Evolutionary conservation across 352 stramenopile genomes (phyloP), one percentile per base, ranked within the genome.

Genomic region (Globisporangium emineosum): DNA sequence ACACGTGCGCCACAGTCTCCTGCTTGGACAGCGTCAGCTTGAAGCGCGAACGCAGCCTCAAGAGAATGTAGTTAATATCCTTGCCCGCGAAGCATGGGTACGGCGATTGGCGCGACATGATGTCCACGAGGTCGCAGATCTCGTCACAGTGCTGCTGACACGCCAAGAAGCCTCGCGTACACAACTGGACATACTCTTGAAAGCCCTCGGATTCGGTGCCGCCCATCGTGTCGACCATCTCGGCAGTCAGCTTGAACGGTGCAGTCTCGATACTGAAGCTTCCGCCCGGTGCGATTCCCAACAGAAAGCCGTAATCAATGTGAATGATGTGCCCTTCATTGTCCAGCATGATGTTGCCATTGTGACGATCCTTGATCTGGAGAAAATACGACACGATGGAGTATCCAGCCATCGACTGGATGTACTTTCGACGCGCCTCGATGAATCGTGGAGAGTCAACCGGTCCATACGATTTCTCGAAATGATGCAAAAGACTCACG

Each of bases 261-360:
- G 97, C 97, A 40, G 94, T 98, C 78, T 99, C 98, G 62, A 99
- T 98, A 53, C 87, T 98, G 57, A 99, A 99, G 78, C 98, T 98
- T 63, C 98, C 97, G 66, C 98, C 98, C 1, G 98, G 97, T 33
- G 96, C 97, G 81, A 98, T 99, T 27, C 97, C 97, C 60, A 99
- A 92, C 43, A 99, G 79, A 75, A 99, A 99, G 8, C 98, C 98
- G 81, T 99, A 99, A 75, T 99, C 98, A 67, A 99, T 99, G 77
- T 99, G 97, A 66, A 99, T 98, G 10, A 99, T 87, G 74, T 98
- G 97, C 15, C 98, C 97, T 77, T 97, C 86, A 51, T 93, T 98
- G 77, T 99, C 97, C 56, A 99, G 90, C 92, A 99, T 99, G 54
- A 99, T 99, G 71, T 99, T 99, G 43, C 97, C 98, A 66, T 99